Percentiles rank a stretch among this genome's conserved stretches.
phyloP scores from a whole-genome alignment of 163 green algal species.

The Smithsoniella earleae region DNA sequence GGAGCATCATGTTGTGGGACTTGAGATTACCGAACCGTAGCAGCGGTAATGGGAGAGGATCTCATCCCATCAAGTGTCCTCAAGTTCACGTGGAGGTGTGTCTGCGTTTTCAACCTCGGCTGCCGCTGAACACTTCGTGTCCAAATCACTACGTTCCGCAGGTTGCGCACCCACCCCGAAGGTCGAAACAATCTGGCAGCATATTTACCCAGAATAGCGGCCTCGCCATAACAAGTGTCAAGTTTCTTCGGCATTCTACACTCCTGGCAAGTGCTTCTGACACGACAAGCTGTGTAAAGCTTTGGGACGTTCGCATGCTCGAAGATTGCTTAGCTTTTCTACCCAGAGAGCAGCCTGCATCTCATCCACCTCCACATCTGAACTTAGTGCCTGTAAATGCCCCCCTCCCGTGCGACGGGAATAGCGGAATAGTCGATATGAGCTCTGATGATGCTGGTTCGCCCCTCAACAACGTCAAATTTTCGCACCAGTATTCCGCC shows the following conservation, averaged over 20 bases:
- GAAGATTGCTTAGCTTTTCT: neutral
- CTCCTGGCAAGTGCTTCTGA: slow-evolving; percentile 8
- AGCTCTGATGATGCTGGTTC: neutral
- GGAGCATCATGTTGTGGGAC: slow-evolving; percentile 29
- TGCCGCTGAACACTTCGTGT: too few species aligned
- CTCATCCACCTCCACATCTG: neutral
- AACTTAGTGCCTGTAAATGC: slow-evolving; percentile 4
- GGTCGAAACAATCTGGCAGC: neutral
- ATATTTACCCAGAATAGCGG: neutral
- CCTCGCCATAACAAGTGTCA: neutral
- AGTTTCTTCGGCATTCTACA: slow-evolving; percentile 20
- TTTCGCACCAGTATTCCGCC: neutral
- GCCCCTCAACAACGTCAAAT: too few species aligned
- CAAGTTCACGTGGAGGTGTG: slow-evolving; percentile 25
- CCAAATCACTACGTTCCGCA: too few species aligned
- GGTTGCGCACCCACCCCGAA: slow-evolving; percentile 8
- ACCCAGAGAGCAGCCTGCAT: neutral
- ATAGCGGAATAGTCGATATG: neutral
- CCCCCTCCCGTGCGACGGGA: neutral
- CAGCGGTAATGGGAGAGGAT: too few species aligned
- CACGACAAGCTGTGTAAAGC: slow-evolving; percentile 6
- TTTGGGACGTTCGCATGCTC: slow-evolving; percentile 27
- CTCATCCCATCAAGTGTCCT: neutral
- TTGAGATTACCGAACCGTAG: too few species aligned
- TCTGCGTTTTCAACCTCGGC: too few species aligned